Evolutionary conservation across 192 early-diverging fungal genomes (phyloP), one percentile per base, ranked within the genome.

Genomic region (Umbelopsis sp.): DNA sequence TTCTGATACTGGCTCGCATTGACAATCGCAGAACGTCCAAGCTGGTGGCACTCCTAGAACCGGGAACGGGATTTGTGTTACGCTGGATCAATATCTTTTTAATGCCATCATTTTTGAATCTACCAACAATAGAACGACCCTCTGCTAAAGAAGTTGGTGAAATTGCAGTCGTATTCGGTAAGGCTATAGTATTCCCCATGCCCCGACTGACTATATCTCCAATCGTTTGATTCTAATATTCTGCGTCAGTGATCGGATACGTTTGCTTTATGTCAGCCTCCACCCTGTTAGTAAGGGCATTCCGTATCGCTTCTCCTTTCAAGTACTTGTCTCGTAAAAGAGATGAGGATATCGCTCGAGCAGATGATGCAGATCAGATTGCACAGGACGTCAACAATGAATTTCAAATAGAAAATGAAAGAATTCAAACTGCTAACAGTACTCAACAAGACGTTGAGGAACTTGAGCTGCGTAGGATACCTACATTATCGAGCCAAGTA

Each of bases 71-170:
- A 20, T 69, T 69, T 30, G 35, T 69, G 20, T 46, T 69, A 12
- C 15, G 47, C 3, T 69, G 67, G 67, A 69, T 69, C 27, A 69
- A 49, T 44, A 49, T 69, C 7, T 52, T 69, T 49, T 51, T 69
- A 15, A 52, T 49, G 49, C 67, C 67, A 0, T 49, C 67, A 1
- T 49, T 69, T 10, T n/a, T 69, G 35, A 69, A 69, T 22, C 12
- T 52, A 5, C 67, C 67, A 30, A 41, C 67, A 51, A 52, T 69
- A 30, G 30, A 61, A 1, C 55, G 55, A 16, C 55, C 55, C 2
- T 46, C 67, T 12, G 49, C 67, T 18, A 21, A 52, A 21, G 67
- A 69, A 52, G 67, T 69, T 2, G 67, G 67, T n/a, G 51, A 49
- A 41, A 69, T 69, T 51, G 48, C 67, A 12, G 67, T 52, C 10